These are phyloP conservation scores for Artemisia tridentata DNA, from an alignment of 129 eudicot species.

Conservation along the genomic window DNA sequence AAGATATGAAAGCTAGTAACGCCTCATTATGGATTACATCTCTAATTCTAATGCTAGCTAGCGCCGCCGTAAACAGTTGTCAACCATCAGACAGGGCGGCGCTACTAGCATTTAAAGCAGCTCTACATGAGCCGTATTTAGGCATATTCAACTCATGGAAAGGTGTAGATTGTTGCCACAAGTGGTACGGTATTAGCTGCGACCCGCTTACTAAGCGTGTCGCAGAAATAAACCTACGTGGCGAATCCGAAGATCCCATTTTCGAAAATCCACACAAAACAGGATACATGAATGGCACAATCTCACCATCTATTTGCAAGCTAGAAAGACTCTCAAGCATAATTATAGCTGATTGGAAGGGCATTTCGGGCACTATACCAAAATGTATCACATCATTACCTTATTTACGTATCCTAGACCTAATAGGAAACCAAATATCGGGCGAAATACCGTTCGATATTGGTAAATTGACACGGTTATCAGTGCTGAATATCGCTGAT, in stretches of 20 bases:
- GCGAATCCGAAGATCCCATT: slow-evolving; percentile 89
- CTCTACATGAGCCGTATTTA: slow-evolving; percentile 62
- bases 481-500: slow-evolving; percentile 81
- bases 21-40: slow-evolving; percentile 27
- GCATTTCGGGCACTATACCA: slow-evolving; percentile 79
- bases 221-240: slow-evolving; percentile 88
- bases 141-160: slow-evolving; percentile 85
- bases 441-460: slow-evolving; percentile 68
- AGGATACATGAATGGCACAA: slow-evolving; percentile 84
- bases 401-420: slow-evolving; percentile 62
- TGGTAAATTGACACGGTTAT: slow-evolving; percentile 61
- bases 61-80: slow-evolving; percentile 45
- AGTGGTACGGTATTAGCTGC: slow-evolving; percentile 91
- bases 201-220: slow-evolving; percentile 66
- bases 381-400: slow-evolving; percentile 54
- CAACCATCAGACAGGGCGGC: slow-evolving; percentile 77
- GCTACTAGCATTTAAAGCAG: slow-evolving; percentile 57
- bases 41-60: slow-evolving; percentile 20
- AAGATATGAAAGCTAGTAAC: slow-evolving; percentile 20
- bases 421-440: slow-evolving; percentile 68
- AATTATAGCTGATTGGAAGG: slow-evolving; percentile 89
- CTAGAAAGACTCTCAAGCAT: slow-evolving; percentile 64
- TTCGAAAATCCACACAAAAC: slow-evolving; percentile 61
- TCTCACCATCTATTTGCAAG: slow-evolving; percentile 75
- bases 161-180: slow-evolving; percentile 70